A percentile compares a stretch with the other conserved stretches of the same genome.
Conservation (phyloP, 2,329 filamentous ascomycete genomes). For the Graphilbum sp. region DNA sequence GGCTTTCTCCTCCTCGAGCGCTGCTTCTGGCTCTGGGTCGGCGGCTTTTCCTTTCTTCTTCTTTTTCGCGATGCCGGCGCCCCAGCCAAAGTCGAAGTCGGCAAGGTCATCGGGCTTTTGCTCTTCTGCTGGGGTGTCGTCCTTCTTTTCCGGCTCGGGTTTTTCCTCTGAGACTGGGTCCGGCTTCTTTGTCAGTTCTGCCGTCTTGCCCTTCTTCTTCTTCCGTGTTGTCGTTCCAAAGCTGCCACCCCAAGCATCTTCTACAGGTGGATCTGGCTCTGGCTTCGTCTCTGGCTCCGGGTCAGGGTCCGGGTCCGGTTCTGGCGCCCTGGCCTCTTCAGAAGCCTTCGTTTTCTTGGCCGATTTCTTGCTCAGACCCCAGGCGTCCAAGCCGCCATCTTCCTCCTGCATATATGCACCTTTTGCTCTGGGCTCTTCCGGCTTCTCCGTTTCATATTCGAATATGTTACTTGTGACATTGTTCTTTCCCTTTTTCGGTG, state of each 20-base stretch:
- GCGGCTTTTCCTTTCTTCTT: constrained; percentile 12
- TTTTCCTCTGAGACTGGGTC: constrained; percentile 6
- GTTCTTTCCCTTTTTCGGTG: constrained; percentile 24
- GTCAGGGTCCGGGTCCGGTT: constrained; percentile 2
- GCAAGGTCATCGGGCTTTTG: constrained; percentile 11
- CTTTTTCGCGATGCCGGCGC: constrained; percentile 11
- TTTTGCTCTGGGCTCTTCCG: constrained; percentile 4
- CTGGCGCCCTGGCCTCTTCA: constrained; percentile 1
- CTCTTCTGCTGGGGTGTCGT: constrained; percentile 3
- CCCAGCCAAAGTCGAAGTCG: constrained; percentile 16
- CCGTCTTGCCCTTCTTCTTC: constrained; percentile 14
- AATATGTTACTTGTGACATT: constrained; percentile 8
- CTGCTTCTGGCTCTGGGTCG: constrained; percentile 7
- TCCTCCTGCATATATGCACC: too few relatives aligned
- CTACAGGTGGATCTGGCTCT: constrained; percentile 5
- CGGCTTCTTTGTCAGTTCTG: background rate
- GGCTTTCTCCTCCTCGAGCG: constrained; percentile 1
- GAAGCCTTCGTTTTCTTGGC: constrained; percentile 19
- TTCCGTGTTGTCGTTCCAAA: constrained; percentile 4
- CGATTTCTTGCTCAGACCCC: constrained; percentile 26
- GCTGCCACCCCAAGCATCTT: background rate
- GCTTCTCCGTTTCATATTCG: constrained; percentile 4
- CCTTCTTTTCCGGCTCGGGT: constrained; percentile 5
- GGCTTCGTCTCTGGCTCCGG: constrained; percentile 6
- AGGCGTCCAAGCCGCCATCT: constrained; percentile 24